phyloP scores from a whole-genome alignment of 1,284 basidiomycete genomes.

The Heterobasidion occidentale region DNA sequence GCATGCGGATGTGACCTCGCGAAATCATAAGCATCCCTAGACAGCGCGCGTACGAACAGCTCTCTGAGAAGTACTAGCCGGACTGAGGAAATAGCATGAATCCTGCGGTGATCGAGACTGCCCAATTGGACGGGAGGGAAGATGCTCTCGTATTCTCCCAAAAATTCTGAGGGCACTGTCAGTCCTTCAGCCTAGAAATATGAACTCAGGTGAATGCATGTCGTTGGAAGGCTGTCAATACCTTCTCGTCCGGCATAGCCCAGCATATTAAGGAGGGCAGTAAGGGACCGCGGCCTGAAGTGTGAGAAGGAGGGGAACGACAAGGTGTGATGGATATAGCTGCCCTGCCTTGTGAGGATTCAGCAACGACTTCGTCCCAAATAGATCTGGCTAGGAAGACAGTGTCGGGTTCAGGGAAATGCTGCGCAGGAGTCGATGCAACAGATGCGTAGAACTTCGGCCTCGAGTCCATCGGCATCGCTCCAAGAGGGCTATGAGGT shows the following conservation, averaged over 20 bases:
- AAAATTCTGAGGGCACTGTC: constrained; percentile 4
- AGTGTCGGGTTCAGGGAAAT: not conserved
- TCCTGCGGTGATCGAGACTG: constrained; percentile 18
- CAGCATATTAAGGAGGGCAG: constrained; percentile 21
- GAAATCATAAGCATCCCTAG: constrained; percentile 16
- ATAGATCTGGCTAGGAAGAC: constrained; percentile 3
- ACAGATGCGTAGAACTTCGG: not conserved
- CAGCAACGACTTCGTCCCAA: not conserved
- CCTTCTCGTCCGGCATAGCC: constrained; percentile 20
- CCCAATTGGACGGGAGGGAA: not conserved
- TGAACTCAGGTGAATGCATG: not conserved
- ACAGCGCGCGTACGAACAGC: constrained; percentile 19
- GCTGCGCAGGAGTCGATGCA: not conserved
- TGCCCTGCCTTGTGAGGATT: not conserved
- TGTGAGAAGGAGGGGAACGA: not conserved
- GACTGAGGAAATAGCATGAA: constrained; percentile 26
- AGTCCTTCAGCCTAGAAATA: not conserved
- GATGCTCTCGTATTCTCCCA: constrained; percentile 3
- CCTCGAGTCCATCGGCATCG: no score
- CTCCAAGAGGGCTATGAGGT: no score
- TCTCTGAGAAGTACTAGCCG: constrained; percentile 20
- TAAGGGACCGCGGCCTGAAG: not conserved
- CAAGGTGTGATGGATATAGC: not conserved
- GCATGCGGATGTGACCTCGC: constrained; percentile 13
- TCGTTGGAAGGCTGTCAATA: constrained; percentile 2